Conservation (phyloP, 257 asterid genomes). For the Plantago major region DNA sequence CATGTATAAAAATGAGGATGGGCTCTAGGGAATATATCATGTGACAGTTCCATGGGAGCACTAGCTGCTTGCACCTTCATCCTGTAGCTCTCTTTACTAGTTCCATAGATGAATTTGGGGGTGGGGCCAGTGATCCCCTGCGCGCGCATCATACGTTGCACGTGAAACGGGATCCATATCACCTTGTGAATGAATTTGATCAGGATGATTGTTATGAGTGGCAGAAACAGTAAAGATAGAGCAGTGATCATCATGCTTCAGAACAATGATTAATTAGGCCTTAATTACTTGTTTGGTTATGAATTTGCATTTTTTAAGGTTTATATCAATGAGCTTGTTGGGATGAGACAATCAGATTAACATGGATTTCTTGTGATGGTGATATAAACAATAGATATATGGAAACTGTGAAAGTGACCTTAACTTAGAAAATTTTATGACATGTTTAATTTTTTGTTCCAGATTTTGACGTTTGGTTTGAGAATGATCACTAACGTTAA, state of each 20-base stretch:
- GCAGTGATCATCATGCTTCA: constrained; percentile 8
- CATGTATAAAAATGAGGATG: constrained; percentile 46
- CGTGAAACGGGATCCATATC: constrained; percentile 42
- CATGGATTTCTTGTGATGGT: not conserved
- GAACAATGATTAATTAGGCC: not conserved
- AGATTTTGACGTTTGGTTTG: no score
- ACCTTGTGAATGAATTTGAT: constrained; percentile 35
- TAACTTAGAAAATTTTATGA: no score
- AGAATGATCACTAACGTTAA: no score
- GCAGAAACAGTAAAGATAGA: constrained; percentile 6
- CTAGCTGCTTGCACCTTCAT: constrained; percentile 36
- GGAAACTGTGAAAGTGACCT: no score
- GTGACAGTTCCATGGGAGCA: constrained; percentile 49
- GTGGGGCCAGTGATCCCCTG: constrained; percentile 58
- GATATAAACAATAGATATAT: no score
- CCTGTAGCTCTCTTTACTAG: constrained; percentile 39
- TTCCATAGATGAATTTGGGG: constrained; percentile 43
- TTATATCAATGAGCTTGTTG: not conserved
- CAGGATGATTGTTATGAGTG: constrained; percentile 17
- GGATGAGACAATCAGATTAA: constrained; percentile 7
- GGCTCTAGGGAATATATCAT: constrained; percentile 47
- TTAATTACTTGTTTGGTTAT: not conserved
- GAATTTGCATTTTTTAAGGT: constrained; percentile 3
- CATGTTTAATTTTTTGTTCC: no score
- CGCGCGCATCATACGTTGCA: constrained; percentile 29